Evolutionary conservation across 192 early-diverging fungal genomes (phyloP), one percentile per base, ranked within the genome.

Genomic region (Coemansia sp.): DNA sequence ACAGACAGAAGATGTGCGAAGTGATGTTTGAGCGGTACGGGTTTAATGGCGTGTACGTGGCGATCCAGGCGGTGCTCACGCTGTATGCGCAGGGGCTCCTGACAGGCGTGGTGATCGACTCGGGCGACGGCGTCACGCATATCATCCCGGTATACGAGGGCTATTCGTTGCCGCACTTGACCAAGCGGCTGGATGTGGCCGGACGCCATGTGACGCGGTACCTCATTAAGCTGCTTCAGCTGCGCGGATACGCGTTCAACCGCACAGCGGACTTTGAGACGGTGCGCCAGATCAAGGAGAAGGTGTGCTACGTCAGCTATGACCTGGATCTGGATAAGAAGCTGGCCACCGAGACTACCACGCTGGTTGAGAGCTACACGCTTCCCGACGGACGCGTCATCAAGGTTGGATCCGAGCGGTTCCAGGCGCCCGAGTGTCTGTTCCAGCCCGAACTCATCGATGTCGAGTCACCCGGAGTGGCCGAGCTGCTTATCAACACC

Each of bases 81-180:
- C 87, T 99, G 21, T 99, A 97, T 70, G 96, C 96, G n/a, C 95
- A 98, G 89, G 96, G 96, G 90, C 78, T 97, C 65, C 84, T 91
- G 64, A 97, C 97, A 16, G 97, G 97, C 75, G 95, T 98, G 47
- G 97, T 99, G 6, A 92, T 99, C 13, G 97, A 99, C 82, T 97
- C 95, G 57, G 97, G 97, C 19, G 97, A 99, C 80, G 96, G 97
- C 78, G 97, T 99, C 32, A 97, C 97, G 10, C 97, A 99, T 71
- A 97, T 98, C 83, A 97, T 99, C 19, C 97, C 97, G 40, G 95
- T 99, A n/a, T 97, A 94, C 75, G 89, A 98, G 66, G 95, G 97
- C 39, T 97, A 90, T 71, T 90, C 96, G 6, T 87, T 95, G 40
- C 93, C 94, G 16, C 92, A 98, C 71, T 79, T 94, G 68, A 92